phyloP scores from a whole-genome alignment of 257 asterid genomes.

The Rubia yunnanensis region DNA sequence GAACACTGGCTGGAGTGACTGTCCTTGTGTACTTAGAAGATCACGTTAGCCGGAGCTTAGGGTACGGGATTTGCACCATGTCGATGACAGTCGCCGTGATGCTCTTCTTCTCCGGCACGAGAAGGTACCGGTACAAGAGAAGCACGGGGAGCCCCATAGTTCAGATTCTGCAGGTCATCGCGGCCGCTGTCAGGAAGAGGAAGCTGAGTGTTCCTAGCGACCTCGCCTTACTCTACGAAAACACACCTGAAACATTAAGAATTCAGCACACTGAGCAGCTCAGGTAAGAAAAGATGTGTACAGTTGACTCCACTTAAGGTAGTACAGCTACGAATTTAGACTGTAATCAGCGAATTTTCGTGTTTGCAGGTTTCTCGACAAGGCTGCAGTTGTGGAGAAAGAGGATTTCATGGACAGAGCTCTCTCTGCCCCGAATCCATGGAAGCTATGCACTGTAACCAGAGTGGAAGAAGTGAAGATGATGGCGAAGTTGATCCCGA shows the following conservation, averaged over 20 bases:
- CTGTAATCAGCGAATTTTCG: not conserved
- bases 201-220: constrained; percentile 44
- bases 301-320: too few relatives aligned
- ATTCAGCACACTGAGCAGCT: constrained; percentile 63
- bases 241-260: constrained; percentile 44
- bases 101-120: constrained; percentile 58
- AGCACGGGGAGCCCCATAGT: constrained; percentile 67
- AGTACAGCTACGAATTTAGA: not conserved
- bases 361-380: constrained; percentile 54
- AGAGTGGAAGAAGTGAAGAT: constrained; percentile 88
- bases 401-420: constrained; percentile 34
- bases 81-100: constrained; percentile 50
- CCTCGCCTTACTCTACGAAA: constrained; percentile 45
- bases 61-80: constrained; percentile 63
- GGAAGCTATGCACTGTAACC: constrained; percentile 81
- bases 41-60: constrained; percentile 62
- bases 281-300: too few relatives aligned
- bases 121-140: constrained; percentile 57
- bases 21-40: constrained; percentile 82
- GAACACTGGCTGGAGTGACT: constrained; percentile 72
- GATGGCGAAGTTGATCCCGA: constrained; percentile 68
- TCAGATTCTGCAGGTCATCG: constrained; percentile 65
- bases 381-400: constrained; percentile 67
- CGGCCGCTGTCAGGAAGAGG: constrained; percentile 53
- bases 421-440: constrained; percentile 50